phyloP scores from a whole-genome alignment of 2,329 filamentous ascomycete species.

The Aspergillus flavus region DNA sequence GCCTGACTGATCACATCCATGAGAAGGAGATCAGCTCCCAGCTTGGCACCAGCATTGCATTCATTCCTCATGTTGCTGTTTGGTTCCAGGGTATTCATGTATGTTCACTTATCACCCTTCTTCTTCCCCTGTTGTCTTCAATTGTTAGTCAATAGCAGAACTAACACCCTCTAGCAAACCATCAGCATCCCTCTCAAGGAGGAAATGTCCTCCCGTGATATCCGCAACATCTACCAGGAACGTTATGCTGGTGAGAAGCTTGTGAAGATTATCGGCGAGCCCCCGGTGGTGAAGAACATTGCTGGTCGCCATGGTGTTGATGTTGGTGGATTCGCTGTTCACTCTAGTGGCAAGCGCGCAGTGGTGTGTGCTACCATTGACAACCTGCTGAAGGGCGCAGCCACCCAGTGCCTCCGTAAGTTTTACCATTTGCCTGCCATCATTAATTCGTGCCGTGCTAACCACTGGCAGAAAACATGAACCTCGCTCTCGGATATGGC shows the following conservation, averaged over 20 bases:
- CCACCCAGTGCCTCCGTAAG: conserved; percentile 88
- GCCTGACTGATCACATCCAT: conserved; percentile 90
- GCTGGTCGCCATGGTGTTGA: conserved; percentile 84
- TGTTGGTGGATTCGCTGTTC: conserved; percentile 93
- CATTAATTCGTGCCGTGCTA: conserved; percentile 2
- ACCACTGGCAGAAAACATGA: conserved; percentile 75
- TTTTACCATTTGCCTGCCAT: conserved; percentile 30
- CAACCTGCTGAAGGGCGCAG: conserved; percentile 89
- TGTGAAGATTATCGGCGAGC: conserved; percentile 87
- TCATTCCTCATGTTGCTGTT: conserved; percentile 90
- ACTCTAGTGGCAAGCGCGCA: conserved; percentile 83
- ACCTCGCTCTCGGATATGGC: conserved; percentile 81
- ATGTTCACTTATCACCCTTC: conserved; percentile 25
- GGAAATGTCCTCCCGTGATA: conserved; percentile 86
- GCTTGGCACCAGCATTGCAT: conserved; percentile 73
- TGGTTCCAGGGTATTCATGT: conserved; percentile 95
- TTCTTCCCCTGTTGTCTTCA: background rate
- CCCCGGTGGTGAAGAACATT: conserved; percentile 83
- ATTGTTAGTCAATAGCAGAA: background rate
- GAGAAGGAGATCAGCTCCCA: conserved; percentile 86
- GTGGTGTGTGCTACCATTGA: conserved; percentile 95
- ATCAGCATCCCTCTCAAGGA: conserved; percentile 87
- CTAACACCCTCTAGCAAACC: conserved; percentile 62
- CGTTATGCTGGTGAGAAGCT: conserved; percentile 94
- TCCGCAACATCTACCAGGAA: conserved; percentile 93